Conservation (phyloP, 257 asterid species). For the Ocimum tenuiflorum region DNA sequence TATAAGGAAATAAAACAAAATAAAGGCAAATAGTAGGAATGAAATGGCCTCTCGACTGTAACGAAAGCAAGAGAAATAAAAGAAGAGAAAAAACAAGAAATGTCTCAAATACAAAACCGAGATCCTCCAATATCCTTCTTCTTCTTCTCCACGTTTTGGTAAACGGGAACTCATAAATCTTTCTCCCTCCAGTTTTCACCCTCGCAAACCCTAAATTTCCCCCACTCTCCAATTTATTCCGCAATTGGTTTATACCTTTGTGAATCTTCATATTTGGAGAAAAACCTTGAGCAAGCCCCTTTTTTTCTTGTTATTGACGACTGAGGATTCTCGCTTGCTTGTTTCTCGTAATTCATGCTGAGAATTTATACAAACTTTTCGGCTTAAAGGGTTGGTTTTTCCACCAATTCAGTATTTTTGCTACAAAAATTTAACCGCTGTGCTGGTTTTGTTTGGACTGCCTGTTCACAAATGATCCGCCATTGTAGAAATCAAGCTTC, state of each 20-base stretch:
- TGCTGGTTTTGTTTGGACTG: neutral
- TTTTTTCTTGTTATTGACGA: conserved; percentile 6
- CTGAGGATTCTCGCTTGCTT: neutral
- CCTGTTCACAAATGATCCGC: neutral
- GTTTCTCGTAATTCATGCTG: neutral
- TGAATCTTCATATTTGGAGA: neutral
- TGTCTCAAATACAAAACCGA: no score
- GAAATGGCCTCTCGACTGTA: neutral
- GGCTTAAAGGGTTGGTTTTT: conserved; percentile 4
- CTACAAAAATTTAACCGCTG: conserved; percentile 14
- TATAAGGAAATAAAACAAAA: neutral
- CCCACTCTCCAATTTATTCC: no score
- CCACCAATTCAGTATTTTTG: neutral
- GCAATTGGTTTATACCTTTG: neutral
- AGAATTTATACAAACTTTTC: neutral
- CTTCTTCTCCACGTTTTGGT: no score
- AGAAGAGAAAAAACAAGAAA: no score
- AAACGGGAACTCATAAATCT: no score
- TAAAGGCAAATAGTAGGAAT: neutral
- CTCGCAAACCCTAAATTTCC: no score
- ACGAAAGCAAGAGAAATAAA: no score
- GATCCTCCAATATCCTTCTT: no score
- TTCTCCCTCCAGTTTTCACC: no score
- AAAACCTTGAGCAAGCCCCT: neutral
- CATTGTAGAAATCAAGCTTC: neutral